Base-by-base conservation (phyloP, 129 eudicot genomes). In the Cynara cardunculus region DNA sequence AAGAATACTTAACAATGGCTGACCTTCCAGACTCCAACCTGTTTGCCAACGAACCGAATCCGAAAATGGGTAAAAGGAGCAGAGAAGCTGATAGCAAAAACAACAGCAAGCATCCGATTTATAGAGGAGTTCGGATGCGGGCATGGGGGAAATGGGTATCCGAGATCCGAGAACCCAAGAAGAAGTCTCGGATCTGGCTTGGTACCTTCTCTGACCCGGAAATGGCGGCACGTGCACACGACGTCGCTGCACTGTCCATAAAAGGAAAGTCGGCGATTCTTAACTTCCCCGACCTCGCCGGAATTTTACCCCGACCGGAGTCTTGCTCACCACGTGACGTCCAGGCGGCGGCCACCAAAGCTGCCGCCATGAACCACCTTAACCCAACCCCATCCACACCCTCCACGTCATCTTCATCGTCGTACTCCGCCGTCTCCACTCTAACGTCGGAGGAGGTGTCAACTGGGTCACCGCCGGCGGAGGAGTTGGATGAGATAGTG, bases 341-440 rank as follows among this genome's bases (percentile, higher is more conserved):
- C 25, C 97, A 89, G 72, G 92, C 86, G 8, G 97, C 97, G 8
- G 94, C 97, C 2, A 82, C 92, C 0, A 64, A 84, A 86, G 97
- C 94, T 12, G 94, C 97, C 5, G 79, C 78, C 4, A 83, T 83
- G 86, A 71, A 44, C 82, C 86, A 83, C 12, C 82, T 83, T 71
- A 77, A 71, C 75, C 28, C 65, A 37, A 4, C 90, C 19, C 66
- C 81, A 18, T 75, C 74, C 21, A 53, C 70, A 64, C 37, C 84
- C 9, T 56, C 85, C 77, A 82, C 81, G 21, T 75, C 93, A 11
- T 77, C 89, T 0, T 85, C 87, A 5, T 83, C 90, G 14, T 75
- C 82, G 7, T 11, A n/a, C 78, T 44, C 86, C 73, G 61, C 31
- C 26, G 41, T 11, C 11, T 69, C 83, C 27, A 39, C 73, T 0